These are phyloP conservation scores for Euphorbia pulcherrima DNA, from an alignment of 345 rosid genomes.

Conservation along the genomic window DNA sequence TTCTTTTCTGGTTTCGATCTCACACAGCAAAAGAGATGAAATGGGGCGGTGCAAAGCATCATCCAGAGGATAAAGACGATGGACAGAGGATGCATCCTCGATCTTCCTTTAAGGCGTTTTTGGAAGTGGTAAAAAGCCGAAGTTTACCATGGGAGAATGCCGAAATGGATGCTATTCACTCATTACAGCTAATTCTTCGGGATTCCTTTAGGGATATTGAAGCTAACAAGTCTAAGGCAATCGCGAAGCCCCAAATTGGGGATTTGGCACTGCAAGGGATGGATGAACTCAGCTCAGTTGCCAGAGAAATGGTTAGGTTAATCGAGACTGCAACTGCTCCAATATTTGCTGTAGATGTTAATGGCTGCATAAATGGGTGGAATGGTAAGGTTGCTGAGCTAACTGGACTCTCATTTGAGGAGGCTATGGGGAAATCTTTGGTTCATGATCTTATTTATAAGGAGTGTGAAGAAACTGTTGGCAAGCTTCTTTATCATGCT, in stretches of 20 bases:
- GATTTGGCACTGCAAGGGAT: constrained; percentile 68
- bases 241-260: constrained; percentile 43
- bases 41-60: constrained; percentile 99
- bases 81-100: constrained; percentile 97
- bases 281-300: constrained; percentile 91
- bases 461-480: constrained; percentile 72
- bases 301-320: constrained; percentile 98
- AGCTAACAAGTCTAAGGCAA: constrained; percentile 66
- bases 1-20: constrained; percentile 96
- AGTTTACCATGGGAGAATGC: constrained; percentile 94
- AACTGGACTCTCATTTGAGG: constrained; percentile 84
- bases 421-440: constrained; percentile 92
- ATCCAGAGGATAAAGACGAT: constrained; percentile 94
- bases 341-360: constrained; percentile 85
- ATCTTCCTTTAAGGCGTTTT: constrained; percentile 91
- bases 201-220: constrained; percentile 82
- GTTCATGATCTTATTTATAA: constrained; percentile 71
- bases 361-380: constrained; percentile 91
- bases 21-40: constrained; percentile 93
- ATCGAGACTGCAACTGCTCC: constrained; percentile 98
- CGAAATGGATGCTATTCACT: constrained; percentile 99
- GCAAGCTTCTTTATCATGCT: constrained; percentile 65
- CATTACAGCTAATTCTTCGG: constrained; percentile 91
- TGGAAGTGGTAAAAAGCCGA: constrained; percentile 94
- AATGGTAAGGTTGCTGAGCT: constrained; percentile 88